Base-by-base conservation (phyloP, 2,329 filamentous ascomycete species). In the Daldinia eschscholtzii region DNA sequence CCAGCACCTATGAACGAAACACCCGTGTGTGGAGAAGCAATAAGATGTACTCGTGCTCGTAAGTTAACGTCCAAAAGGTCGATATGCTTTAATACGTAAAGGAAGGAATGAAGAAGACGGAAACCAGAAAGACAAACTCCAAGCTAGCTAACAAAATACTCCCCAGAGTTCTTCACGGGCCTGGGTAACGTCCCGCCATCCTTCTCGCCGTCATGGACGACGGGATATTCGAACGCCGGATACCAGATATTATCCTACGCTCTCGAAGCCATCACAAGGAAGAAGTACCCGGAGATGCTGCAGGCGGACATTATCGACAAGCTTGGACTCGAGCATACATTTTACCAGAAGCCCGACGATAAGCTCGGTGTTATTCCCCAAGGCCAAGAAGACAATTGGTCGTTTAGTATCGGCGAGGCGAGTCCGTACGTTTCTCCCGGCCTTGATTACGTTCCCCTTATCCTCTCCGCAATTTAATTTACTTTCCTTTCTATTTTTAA, bases 391-490 rank as follows among this genome's bases (percentile, higher is more conserved):
- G 33, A 55, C 0, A 71, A 63, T 0, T 84, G 82, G 81, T 68
- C 76, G 10, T 79, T 76, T 39, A 77, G 79, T 23, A 65, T 82
- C 0, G 81, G 81, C 0, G 81, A 83, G 6, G 79, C 80, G 18
- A 77, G 74, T 41, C 80, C 82, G 82, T 83, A 73, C 73, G 80
- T 76, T 3, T 42, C 33, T 15, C 20, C 28, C 35, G n/a, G 9
- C 12, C 37, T 44, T 50, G 26, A 13, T 5, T 9, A 6, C 2
- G 6, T 9, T n/a, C 28, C 23, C 44, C 6, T 15, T 9, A 33
- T 33, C 30, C 30, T 33, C 10, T 13, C 13, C 7, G 35, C 12
- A 37, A 37, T 13, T 4, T 13, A 4, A 2, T 13, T n/a, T n/a
- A n/a, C 10, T 20, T 35, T 1, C 26, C 13, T 9, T 30, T 18